Evolutionary conservation across 805 yeast genomes (phyloP), one percentile per base, ranked within the genome.

Genomic region (Ogataea pilisensis): DNA sequence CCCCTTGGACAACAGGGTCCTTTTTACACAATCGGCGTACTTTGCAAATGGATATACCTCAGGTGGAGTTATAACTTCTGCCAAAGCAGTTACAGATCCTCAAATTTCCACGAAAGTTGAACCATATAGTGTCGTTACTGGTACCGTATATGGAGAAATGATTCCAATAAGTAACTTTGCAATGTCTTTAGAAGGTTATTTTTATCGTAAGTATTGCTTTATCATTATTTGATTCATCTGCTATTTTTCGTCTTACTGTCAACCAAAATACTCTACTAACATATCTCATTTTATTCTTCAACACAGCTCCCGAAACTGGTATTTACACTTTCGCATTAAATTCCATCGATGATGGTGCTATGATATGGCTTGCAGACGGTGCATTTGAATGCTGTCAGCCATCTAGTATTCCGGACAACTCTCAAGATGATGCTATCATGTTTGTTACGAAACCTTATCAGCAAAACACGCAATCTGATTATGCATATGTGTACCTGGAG

Each of bases 351-450:
- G 47, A 44, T 30, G 30, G 36, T 27, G 37, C 41, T 14, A 31
- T 37, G 34, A 29, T 41, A 17, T 44, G 39, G 39, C 13, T 44
- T 8, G 47, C 38, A 12, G 30, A 34, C 21, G 47, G 47, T n/a
- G 45, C 45, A 6, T 37, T 44, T 25, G 18, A n/a, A 5, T 44
- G 47, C 29, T 43, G 47, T 37, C 27, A 40, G 11, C 22, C 46
- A 2, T 19, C 13, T n/a, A n/a, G 21, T 7, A 12, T 37, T n/a
- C 12, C 35, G 1, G 13, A 29, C 3, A 19, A 21, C 14, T 22
- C 35, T 9, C 19, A 25, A 19, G 18, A 14, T 4, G 22, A 34
- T 8, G 21, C 30, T 12, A 13, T 37, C 8, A 24, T 45, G 37
- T 42, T 20, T 24, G 21, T 37, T 14, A 37, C 39, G 4, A 37